Evolutionary conservation across 2,329 filamentous ascomycete genomes (phyloP), one percentile per base, ranked within the genome.

Genomic region (Colletotrichum liaoningense): DNA sequence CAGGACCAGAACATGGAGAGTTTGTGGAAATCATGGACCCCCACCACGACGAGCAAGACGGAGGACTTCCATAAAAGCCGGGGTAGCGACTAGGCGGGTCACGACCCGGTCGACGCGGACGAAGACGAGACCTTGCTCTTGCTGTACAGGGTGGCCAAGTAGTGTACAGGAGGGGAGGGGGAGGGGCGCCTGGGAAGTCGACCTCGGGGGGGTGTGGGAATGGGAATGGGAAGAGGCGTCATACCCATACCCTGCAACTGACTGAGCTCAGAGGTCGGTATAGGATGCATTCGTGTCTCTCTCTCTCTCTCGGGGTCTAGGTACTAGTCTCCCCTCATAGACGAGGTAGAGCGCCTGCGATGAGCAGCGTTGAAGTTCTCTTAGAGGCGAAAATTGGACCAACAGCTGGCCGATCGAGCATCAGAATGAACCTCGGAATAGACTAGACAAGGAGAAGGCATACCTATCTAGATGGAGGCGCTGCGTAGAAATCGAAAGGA

Each of bases 11-110:
- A 64, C 62, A 67, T 72, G 35, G 65, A 72, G 69, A 60, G 62
- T 64, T 65, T 42, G 65, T 69, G 70, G 67, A 70, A 73, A 64
- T 70, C 49, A 64, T 64, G 58, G 55, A 70, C 66, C 70, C 70
- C 70, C 70, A 73, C 70, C 57, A 54, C 30, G 42, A 55, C 24
- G 59, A 73, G 30, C 70, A 60, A 65, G 42, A 73, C 67, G 62
- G 54, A 58, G 46, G 66, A 16, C 66, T 59, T 69, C 55, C 42
- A 64, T 52, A 69, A 69, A 74, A 74, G 68, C 72, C 72, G 72
- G 72, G 72, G 72, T 74, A 74, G 62, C 42, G 46, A 60, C 19
- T 56, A 52, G 56, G 63, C 55, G 71, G 68, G 57, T 58, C 62
- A 67, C 22, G 57, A 56, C 68, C 62, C 38, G 58, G 71, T 72